Percentiles rank a stretch among this genome's conserved stretches.
Conservation (phyloP, 2,329 filamentous ascomycete genomes). For the Colletotrichum gigasporum region DNA sequence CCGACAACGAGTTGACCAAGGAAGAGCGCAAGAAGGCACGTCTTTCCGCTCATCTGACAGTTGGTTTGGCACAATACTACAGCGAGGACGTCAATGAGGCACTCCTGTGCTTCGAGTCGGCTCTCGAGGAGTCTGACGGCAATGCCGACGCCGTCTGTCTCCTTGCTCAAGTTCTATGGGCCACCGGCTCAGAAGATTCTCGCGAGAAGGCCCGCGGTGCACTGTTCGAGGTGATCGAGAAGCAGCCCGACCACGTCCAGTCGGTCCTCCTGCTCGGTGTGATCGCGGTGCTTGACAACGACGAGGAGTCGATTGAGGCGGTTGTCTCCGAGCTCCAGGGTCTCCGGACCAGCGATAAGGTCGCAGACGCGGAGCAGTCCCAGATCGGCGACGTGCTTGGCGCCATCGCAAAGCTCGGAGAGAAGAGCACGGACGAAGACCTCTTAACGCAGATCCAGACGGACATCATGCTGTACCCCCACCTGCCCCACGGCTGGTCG, state of each 20-base stretch:
- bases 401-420: constrained; percentile 72
- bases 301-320: constrained; percentile 81
- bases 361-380: constrained; percentile 71
- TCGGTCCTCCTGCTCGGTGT: constrained; percentile 84
- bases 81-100: constrained; percentile 71
- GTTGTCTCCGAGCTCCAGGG: constrained; percentile 80
- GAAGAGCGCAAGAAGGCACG: constrained; percentile 76
- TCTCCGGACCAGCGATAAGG: constrained; percentile 73
- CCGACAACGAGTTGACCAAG: constrained; percentile 70
- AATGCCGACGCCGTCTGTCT: constrained; percentile 88
- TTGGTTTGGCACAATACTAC: constrained; percentile 85
- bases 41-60: constrained; percentile 85
- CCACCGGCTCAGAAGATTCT: constrained; percentile 79
- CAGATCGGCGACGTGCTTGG: constrained; percentile 79
- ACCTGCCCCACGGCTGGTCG: constrained; percentile 83
- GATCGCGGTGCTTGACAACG: constrained; percentile 83
- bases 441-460: constrained; percentile 73
- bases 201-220: constrained; percentile 80
- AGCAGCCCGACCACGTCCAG: constrained; percentile 77
- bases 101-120: constrained; percentile 81
- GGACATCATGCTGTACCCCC: constrained; percentile 83
- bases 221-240: constrained; percentile 83
- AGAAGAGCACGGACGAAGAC: constrained; percentile 57
- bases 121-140: constrained; percentile 78
- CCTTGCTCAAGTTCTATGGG: constrained; percentile 92